Evolutionary conservation across 371 early-diverging fungal genomes (phyloP).

Genomic region (Mucor irregularis): DNA sequence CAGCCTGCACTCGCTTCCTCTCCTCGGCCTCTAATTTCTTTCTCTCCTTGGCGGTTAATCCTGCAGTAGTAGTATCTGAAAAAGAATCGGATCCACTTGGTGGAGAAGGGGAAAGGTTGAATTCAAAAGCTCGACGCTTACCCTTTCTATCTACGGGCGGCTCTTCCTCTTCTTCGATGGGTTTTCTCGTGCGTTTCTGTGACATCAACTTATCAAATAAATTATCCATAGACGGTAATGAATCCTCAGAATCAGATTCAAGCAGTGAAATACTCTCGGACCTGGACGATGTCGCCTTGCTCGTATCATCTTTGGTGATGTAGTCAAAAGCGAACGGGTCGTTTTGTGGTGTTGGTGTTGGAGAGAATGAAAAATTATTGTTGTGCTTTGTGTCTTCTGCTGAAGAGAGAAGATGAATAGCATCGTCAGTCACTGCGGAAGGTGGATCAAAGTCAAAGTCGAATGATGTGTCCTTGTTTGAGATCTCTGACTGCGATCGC

Average conservation of each 20-base stretch:
- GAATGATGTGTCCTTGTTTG: too few relatives aligned
- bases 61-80: neutral
- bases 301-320: neutral
- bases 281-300: neutral
- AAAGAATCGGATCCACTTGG: neutral
- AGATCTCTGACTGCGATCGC: neutral
- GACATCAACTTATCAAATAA: constrained; percentile 18
- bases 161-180: neutral
- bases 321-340: neutral
- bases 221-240: constrained; percentile 2
- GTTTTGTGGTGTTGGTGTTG: neutral
- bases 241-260: neutral
- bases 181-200: neutral
- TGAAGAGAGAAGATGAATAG: too few relatives aligned
- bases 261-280: neutral
- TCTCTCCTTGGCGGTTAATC: constrained; percentile 1
- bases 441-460: too few relatives aligned
- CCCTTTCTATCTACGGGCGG: constrained; percentile 5
- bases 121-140: constrained; percentile 1
- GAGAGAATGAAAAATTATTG: too few relatives aligned
- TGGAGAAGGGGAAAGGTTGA: neutral
- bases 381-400: too few relatives aligned
- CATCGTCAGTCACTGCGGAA: too few relatives aligned
- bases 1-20: constrained; percentile 4
- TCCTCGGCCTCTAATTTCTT: constrained; percentile 7